These are phyloP conservation scores for Wickerhamiella nectarea DNA, from an alignment of 805 yeast species.

Conservation along the genomic window DNA sequence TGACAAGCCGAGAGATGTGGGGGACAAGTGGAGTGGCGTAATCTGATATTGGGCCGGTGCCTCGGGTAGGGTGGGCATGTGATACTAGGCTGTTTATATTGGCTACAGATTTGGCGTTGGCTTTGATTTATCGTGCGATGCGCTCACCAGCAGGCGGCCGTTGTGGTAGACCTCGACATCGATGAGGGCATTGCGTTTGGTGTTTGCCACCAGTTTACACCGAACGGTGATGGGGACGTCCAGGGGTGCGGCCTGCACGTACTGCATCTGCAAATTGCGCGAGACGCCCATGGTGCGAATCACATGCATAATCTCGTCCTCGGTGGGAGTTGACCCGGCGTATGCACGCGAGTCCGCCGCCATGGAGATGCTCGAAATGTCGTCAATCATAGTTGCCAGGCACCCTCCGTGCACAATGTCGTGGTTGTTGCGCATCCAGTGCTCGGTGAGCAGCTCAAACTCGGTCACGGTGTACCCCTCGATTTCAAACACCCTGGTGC, in stretches of 20 bases:
- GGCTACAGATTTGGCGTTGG: no score
- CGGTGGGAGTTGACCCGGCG: slow-evolving; percentile 11
- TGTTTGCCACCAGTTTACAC: slow-evolving; percentile 19
- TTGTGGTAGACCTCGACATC: slow-evolving; percentile 13
- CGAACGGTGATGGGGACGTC: slow-evolving; percentile 15
- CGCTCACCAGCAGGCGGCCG: slow-evolving; percentile 18
- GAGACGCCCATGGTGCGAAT: slow-evolving; percentile 18
- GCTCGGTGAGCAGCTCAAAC: slow-evolving; percentile 17
- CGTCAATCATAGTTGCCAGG: slow-evolving; percentile 22
- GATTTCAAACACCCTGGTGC: slow-evolving; percentile 12
- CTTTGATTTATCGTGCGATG: slow-evolving; percentile 24
- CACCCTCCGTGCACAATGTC: slow-evolving; percentile 26
- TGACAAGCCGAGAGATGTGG: background rate
- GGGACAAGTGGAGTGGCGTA: background rate
- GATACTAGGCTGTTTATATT: no score
- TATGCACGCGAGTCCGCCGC: slow-evolving; percentile 20
- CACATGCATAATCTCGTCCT: slow-evolving; percentile 14
- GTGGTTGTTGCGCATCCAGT: slow-evolving; percentile 16
- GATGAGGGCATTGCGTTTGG: slow-evolving; percentile 20
- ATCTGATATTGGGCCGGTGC: background rate
- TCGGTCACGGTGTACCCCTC: slow-evolving; percentile 13
- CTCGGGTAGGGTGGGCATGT: no score
- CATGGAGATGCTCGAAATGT: slow-evolving; percentile 18
- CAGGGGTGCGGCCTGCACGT: slow-evolving; percentile 23
- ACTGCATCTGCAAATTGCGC: slow-evolving; percentile 21